Evolutionary conservation across 441 rosid species (phyloP).

Genomic region (Rhodomyrtus psidioides): DNA sequence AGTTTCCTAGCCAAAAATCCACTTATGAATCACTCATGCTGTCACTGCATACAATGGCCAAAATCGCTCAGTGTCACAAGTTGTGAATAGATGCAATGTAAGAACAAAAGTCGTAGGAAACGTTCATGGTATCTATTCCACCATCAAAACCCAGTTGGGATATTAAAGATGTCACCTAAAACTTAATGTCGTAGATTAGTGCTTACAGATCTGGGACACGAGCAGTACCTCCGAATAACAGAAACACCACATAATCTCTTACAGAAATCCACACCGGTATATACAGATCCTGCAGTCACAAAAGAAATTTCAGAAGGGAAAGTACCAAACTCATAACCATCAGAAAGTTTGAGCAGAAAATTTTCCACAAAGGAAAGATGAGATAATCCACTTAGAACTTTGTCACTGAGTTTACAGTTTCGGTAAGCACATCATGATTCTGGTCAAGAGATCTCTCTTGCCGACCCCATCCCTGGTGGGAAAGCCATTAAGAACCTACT

Average conservation of each 20-base stretch:
- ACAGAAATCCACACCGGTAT: slow-evolving; percentile 96
- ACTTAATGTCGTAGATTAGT: background rate
- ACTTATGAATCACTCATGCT: background rate
- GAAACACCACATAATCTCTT: slow-evolving; percentile 96
- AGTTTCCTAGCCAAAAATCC: background rate
- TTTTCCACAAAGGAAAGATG: background rate
- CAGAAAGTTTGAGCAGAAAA: background rate
- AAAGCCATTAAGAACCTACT: background rate
- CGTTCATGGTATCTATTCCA: background rate
- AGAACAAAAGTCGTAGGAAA: background rate
- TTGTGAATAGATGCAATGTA: background rate
- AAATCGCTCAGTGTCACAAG: background rate
- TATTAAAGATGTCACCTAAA: background rate
- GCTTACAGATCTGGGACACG: background rate
- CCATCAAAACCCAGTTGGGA: background rate
- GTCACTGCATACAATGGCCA: background rate
- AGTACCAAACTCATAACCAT: background rate
- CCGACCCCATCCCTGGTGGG: background rate
- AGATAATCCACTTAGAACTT: background rate
- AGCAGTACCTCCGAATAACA: slow-evolving; percentile 80
- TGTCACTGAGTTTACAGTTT: background rate
- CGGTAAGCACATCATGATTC: background rate
- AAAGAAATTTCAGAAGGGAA: background rate
- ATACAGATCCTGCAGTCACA: slow-evolving; percentile 66
- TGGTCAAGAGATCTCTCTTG: background rate